These are phyloP conservation scores for Aspergillus pseudonomiae DNA, from an alignment of 2,329 filamentous ascomycete species.

Conservation along the genomic window DNA sequence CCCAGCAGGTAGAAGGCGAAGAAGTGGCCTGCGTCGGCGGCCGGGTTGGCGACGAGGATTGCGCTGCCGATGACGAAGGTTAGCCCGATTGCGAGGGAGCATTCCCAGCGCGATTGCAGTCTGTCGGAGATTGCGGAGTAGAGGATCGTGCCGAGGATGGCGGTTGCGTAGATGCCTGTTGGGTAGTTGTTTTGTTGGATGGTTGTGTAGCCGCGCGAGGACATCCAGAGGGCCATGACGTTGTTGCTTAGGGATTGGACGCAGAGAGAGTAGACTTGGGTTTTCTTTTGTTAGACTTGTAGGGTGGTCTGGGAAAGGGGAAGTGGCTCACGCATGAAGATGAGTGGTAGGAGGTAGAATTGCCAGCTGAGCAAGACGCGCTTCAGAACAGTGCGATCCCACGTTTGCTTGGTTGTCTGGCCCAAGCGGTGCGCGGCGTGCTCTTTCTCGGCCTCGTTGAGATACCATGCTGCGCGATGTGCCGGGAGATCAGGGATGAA, in stretches of 20 bases:
- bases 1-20: slow-evolving; percentile 51
- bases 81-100: slow-evolving; percentile 46
- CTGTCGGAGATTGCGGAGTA: slow-evolving; percentile 49
- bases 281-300: not conserved
- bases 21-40: slow-evolving; percentile 39
- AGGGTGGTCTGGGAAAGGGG: slow-evolving; percentile 1
- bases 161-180: slow-evolving; percentile 45
- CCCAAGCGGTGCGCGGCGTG: slow-evolving; percentile 43
- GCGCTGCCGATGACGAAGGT: slow-evolving; percentile 44
- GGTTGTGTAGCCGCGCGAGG: slow-evolving; percentile 46
- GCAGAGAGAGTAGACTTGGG: slow-evolving; percentile 46
- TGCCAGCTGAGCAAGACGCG: slow-evolving; percentile 49
- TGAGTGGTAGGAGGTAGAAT: slow-evolving; percentile 49
- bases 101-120: slow-evolving; percentile 49
- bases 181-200: slow-evolving; percentile 53
- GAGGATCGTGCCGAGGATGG: slow-evolving; percentile 46
- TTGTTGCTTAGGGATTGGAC: slow-evolving; percentile 50
- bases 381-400: slow-evolving; percentile 35
- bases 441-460: slow-evolving; percentile 36
- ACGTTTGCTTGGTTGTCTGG: slow-evolving; percentile 28
- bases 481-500: slow-evolving; percentile 49
- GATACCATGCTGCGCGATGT: slow-evolving; percentile 47
- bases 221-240: slow-evolving; percentile 52
- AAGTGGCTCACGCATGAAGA: slow-evolving; percentile 47
- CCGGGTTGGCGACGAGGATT: not conserved